Percentiles rank a stretch among this genome's conserved stretches.
Conservation (phyloP, 129 eudicot species). For the Solidago caesia region DNA sequence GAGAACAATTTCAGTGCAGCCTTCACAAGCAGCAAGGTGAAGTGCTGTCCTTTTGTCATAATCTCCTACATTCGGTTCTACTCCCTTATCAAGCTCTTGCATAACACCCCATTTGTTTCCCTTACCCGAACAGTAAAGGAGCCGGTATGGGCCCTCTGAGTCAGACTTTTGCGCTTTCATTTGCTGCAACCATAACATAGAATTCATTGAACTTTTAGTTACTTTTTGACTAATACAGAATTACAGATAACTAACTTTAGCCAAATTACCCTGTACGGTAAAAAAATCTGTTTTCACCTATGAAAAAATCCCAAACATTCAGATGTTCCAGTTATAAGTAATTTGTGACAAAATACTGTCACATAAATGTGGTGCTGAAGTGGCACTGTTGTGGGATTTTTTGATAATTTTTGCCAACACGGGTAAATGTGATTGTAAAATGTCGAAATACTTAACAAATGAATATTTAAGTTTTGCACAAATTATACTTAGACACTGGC, state of each 20-base stretch:
- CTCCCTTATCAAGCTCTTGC: constrained; percentile 62
- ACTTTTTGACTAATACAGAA: no score
- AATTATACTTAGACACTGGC: no score
- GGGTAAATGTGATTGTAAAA: no score
- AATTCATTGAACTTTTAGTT: neutral
- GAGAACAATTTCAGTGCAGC: constrained; percentile 53
- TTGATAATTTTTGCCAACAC: no score
- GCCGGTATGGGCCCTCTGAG: constrained; percentile 55
- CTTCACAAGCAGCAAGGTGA: constrained; percentile 81
- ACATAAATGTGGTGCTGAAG: no score
- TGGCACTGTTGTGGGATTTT: no score
- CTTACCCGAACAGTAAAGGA: constrained; percentile 59
- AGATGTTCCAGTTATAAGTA: no score
- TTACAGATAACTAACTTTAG: neutral
- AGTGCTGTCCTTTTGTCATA: constrained; percentile 74
- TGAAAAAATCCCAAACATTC: no score
- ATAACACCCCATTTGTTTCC: constrained; percentile 74
- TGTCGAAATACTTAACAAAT: no score
- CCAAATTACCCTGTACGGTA: neutral
- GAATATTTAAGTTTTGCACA: no score
- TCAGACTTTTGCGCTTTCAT: constrained; percentile 33
- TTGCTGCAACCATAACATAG: constrained; percentile 23
- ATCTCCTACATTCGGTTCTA: constrained; percentile 63
- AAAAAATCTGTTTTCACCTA: no score
- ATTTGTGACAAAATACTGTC: no score